phyloP scores from a whole-genome alignment of 2,329 filamentous ascomycete species.

The Bipolaris cookei region DNA sequence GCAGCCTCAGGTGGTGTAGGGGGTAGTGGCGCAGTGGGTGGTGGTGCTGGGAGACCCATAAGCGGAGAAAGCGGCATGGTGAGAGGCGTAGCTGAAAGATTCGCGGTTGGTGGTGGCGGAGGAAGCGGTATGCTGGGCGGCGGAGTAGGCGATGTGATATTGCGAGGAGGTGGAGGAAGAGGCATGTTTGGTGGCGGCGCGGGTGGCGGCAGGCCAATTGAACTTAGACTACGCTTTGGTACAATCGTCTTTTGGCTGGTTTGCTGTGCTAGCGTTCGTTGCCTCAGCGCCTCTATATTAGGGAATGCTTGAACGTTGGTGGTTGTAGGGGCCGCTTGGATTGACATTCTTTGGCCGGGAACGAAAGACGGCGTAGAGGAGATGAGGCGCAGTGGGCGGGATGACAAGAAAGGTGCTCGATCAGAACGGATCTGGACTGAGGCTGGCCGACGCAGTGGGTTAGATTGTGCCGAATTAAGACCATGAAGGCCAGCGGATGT shows the following conservation, averaged over 20 bases:
- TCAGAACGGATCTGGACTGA: constrained; percentile 55
- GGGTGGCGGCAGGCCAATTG: constrained; percentile 53
- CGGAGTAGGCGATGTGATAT: constrained; percentile 15
- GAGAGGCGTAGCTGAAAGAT: constrained; percentile 19
- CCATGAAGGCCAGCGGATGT: constrained; percentile 20
- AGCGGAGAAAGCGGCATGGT: constrained; percentile 17
- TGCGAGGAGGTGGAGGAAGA: constrained; percentile 50
- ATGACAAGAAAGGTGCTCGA: constrained; percentile 53
- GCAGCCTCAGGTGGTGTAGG: constrained; percentile 15
- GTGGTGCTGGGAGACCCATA: constrained; percentile 19
- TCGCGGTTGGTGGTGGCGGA: constrained; percentile 15
- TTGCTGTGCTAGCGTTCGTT: constrained; percentile 23
- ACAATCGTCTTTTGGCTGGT: constrained; percentile 24
- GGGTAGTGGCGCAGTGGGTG: constrained; percentile 16
- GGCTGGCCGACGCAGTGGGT: constrained; percentile 49
- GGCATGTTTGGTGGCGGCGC: constrained; percentile 55
- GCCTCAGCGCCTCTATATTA: constrained; percentile 36
- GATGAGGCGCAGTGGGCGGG: constrained; percentile 41
- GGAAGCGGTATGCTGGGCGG: constrained; percentile 24
- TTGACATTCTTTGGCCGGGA: constrained; percentile 32
- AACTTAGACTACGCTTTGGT: constrained; percentile 47
- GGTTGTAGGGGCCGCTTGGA: constrained; percentile 15
- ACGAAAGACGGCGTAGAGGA: constrained; percentile 43
- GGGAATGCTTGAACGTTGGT: constrained; percentile 20
- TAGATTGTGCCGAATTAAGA: constrained; percentile 21